A percentile compares a stretch with the other conserved stretches of the same genome.
Evolutionary conservation across 257 asterid species (phyloP).

Genomic region (Phtheirospermum japonicum): DNA sequence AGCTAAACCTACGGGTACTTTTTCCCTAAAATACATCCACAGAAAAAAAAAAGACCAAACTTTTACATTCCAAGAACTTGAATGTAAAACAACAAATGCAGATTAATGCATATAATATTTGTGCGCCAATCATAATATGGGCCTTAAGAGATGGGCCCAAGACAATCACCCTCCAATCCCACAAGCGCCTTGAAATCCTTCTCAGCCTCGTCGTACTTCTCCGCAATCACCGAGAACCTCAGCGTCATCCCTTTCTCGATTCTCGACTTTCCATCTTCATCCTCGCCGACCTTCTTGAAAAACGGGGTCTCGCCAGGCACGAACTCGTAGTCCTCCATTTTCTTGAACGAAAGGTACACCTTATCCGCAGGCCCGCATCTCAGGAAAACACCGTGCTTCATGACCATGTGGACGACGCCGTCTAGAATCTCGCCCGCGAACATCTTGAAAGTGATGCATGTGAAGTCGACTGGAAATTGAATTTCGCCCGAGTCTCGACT

Average conservation of each 20-base stretch:
- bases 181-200: constrained; percentile 63
- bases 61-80: too few species aligned
- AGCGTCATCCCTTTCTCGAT: constrained; percentile 51
- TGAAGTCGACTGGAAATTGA: constrained; percentile 66
- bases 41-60: too few species aligned
- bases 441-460: constrained; percentile 78
- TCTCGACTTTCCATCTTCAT: not conserved
- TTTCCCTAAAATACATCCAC: too few species aligned
- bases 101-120: too few species aligned
- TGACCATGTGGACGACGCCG: constrained; percentile 60
- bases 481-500: constrained; percentile 52
- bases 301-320: constrained; percentile 59
- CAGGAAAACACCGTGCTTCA: constrained; percentile 67
- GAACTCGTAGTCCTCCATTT: constrained; percentile 55
- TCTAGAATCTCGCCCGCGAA: constrained; percentile 66
- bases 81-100: too few species aligned
- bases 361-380: constrained; percentile 65
- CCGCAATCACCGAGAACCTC: constrained; percentile 55
- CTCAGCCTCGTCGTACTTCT: constrained; percentile 64
- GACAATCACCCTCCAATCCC: constrained; percentile 70
- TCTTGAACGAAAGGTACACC: constrained; percentile 55
- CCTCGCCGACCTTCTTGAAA: constrained; percentile 41
- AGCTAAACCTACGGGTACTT: too few species aligned
- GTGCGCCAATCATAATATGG: not conserved
- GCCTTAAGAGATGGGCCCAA: constrained; percentile 52